phyloP scores from a whole-genome alignment of 306 rosid genomes.

The Lupinus albus region DNA sequence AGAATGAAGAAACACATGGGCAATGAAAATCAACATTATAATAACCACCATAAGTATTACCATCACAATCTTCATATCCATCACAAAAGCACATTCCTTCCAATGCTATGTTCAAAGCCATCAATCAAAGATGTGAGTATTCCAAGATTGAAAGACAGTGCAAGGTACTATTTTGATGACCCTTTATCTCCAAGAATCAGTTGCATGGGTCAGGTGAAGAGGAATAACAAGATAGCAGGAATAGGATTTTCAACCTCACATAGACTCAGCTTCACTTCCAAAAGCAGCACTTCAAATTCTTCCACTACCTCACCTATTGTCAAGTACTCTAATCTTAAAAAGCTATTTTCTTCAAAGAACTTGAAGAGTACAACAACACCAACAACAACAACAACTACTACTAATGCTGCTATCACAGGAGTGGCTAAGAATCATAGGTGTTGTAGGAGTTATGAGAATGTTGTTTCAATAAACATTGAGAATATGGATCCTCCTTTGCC shows the following conservation, averaged over 20 bases:
- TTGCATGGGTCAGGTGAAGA: conserved; percentile 95
- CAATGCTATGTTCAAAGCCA: conserved; percentile 80
- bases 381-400: conserved; percentile 38
- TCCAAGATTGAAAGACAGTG: conserved; percentile 42
- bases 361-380: conserved; percentile 42
- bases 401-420: conserved; percentile 26
- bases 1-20: conserved; percentile 44
- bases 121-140: conserved; percentile 61
- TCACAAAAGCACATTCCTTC: conserved; percentile 65
- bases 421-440: conserved; percentile 25
- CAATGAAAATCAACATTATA: conserved; percentile 43
- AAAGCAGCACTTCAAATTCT: conserved; percentile 29
- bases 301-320: conserved; percentile 36
- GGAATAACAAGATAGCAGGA: conserved; percentile 72
- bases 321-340: conserved; percentile 72
- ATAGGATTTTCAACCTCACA: conserved; percentile 60
- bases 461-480: conserved; percentile 43
- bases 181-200: conserved; percentile 85
- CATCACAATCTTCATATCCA: conserved; percentile 34
- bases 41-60: conserved; percentile 32
- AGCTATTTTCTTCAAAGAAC: conserved; percentile 66
- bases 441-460: conserved; percentile 34
- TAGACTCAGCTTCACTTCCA: conserved; percentile 39
- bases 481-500: conserved; percentile 81
- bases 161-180: conserved; percentile 44